Evolutionary conservation across 352 stramenopile genomes (phyloP).

Genomic region (Pythium scleroteichum): DNA sequence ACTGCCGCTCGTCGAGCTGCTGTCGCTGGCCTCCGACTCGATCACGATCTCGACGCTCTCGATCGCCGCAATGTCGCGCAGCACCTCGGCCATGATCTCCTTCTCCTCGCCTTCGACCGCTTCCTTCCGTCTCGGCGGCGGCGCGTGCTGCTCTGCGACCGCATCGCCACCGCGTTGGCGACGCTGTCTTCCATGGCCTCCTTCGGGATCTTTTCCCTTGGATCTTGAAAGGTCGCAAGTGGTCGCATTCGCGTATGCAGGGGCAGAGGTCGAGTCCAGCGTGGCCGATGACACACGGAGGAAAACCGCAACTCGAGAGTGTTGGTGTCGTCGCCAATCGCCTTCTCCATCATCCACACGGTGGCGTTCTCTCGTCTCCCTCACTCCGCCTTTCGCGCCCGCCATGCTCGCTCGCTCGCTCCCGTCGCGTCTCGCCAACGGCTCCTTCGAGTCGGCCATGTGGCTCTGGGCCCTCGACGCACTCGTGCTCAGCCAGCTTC

Average conservation of each 20-base stretch:
- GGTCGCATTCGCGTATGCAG: no score
- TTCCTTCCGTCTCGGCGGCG: no score
- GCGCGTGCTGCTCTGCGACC: not conserved
- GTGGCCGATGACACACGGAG: no score
- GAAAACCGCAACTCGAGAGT: no score
- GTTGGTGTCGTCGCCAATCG: not conserved
- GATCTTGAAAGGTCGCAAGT: no score
- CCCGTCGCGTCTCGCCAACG: not conserved
- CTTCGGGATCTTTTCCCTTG: no score
- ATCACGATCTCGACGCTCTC: conserved; percentile 1
- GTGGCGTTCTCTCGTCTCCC: not conserved
- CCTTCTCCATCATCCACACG: not conserved
- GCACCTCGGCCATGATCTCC: conserved; percentile 6
- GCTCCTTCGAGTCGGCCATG: conserved; percentile 12
- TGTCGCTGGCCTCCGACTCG: not conserved
- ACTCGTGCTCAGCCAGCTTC: conserved; percentile 7
- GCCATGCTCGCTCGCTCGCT: not conserved
- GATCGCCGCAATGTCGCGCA: conserved; percentile 4
- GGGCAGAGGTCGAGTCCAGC: no score
- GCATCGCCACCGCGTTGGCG: no score
- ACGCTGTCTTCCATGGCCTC: no score
- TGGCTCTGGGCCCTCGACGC: conserved; percentile 20
- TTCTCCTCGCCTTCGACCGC: not conserved
- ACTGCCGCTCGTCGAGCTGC: not conserved
- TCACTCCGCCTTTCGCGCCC: not conserved